Evolutionary conservation across 2,329 filamentous ascomycete species (phyloP).

Genomic region (Aspergillus aculeatinus): DNA sequence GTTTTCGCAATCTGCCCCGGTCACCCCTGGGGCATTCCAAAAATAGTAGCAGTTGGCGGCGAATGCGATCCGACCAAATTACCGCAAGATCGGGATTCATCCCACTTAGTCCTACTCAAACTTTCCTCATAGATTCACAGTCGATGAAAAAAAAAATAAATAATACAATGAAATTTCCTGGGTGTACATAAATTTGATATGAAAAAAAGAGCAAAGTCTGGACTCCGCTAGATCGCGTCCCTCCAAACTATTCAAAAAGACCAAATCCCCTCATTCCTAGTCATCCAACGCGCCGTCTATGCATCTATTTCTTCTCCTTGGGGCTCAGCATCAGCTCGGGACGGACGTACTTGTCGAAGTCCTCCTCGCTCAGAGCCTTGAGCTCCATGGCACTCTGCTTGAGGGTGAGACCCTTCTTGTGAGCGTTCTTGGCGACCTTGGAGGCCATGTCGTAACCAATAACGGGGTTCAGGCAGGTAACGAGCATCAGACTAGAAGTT

Average conservation of each 20-base stretch:
- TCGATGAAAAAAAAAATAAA: slow-evolving; percentile 8
- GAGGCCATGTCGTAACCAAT: slow-evolving; percentile 97
- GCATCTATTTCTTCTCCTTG: slow-evolving; percentile 60
- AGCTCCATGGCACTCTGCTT: slow-evolving; percentile 94
- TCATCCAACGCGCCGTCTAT: slow-evolving; percentile 2
- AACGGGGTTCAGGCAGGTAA: slow-evolving; percentile 95
- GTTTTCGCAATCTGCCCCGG: background rate
- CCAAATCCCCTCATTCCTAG: background rate
- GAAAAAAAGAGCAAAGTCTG: slow-evolving; percentile 9
- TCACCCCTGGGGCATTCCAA: slow-evolving; percentile 1
- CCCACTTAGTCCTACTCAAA: background rate
- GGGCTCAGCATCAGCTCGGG: slow-evolving; percentile 96
- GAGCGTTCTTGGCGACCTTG: slow-evolving; percentile 97
- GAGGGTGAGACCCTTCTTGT: slow-evolving; percentile 94
- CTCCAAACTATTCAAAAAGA: slow-evolving; percentile 13
- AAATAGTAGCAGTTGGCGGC: slow-evolving; percentile 5
- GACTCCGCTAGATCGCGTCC: slow-evolving; percentile 17
- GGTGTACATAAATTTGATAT: slow-evolving; percentile 16
- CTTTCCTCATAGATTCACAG: no score
- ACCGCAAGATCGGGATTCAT: background rate
- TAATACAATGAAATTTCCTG: slow-evolving; percentile 16
- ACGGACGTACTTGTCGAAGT: slow-evolving; percentile 85
- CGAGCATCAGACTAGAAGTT: slow-evolving; percentile 78
- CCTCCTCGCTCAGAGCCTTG: slow-evolving; percentile 79
- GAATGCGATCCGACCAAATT: background rate